Conservation (phyloP, 495 filamentous ascomycete genomes). For the Aspergillus nanangensis region DNA sequence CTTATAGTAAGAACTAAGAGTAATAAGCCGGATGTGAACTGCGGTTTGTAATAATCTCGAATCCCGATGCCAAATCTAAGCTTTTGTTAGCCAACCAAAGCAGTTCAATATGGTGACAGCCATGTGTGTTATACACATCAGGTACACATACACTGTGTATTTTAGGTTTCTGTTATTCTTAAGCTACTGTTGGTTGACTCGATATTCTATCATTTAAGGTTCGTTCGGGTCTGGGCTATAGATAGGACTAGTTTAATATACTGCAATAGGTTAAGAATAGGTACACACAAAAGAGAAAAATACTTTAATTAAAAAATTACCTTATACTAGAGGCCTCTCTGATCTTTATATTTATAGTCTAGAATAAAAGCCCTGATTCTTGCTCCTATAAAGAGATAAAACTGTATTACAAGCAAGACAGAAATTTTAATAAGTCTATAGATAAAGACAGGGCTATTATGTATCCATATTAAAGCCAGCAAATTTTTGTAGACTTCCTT, state of each 20-base stretch:
- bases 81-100: background rate
- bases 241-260: background rate
- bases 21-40: background rate
- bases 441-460: constrained; percentile 13
- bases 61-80: background rate
- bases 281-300: too few species aligned
- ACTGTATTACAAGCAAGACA: constrained; percentile 15
- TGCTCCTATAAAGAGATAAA: constrained; percentile 20
- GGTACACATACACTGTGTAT: background rate
- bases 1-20: background rate
- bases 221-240: background rate
- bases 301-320: constrained; percentile 2
- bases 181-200: background rate
- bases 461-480: constrained; percentile 12
- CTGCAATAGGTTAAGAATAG: background rate
- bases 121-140: background rate
- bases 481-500: constrained; percentile 14
- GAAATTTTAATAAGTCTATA: constrained; percentile 15
- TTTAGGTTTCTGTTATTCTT: background rate
- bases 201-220: background rate
- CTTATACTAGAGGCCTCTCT: constrained; percentile 13
- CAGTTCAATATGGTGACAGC: background rate
- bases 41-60: background rate
- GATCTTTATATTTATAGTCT: constrained; percentile 7
- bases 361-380: constrained; percentile 20